Evolutionary conservation across 495 filamentous ascomycete species (phyloP).

Genomic region (Xylaria cubensis): DNA sequence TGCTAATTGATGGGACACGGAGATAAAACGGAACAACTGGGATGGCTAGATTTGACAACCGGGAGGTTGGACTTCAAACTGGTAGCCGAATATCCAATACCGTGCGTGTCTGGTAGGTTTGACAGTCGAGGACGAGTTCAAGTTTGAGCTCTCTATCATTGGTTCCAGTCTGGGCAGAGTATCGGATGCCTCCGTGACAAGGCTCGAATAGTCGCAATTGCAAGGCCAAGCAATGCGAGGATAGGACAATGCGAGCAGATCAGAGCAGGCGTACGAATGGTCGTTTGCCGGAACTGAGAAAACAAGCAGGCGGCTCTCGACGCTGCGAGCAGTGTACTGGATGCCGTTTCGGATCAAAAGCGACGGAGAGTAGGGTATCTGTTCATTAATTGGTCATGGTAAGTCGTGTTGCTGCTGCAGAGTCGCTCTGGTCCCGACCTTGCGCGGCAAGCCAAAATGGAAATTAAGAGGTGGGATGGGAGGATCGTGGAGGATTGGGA

Average conservation of each 20-base stretch:
- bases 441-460: slow-evolving; percentile 22
- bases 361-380: slow-evolving; percentile 18
- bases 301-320: neutral
- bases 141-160: slow-evolving; percentile 14
- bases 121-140: slow-evolving; percentile 5
- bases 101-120: slow-evolving; percentile 1
- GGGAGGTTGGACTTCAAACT: slow-evolving; percentile 12
- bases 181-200: neutral
- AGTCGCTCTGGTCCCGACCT: slow-evolving; percentile 18
- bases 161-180: neutral
- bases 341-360: slow-evolving; percentile 21
- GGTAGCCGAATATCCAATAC: slow-evolving; percentile 18
- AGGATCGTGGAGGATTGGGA: slow-evolving; percentile 25
- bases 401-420: slow-evolving; percentile 15
- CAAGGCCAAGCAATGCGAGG: slow-evolving; percentile 1
- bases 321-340: slow-evolving; percentile 1
- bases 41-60: slow-evolving; percentile 7
- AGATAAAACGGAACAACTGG: neutral
- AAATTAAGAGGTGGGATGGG: slow-evolving; percentile 14
- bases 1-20: slow-evolving; percentile 15
- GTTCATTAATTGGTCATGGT: slow-evolving; percentile 24
- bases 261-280: slow-evolving; percentile 4
- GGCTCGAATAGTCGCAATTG: neutral
- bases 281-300: slow-evolving; percentile 12
- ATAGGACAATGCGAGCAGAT: slow-evolving; percentile 11